These are phyloP conservation scores for Phytophthora cactorum DNA, from an alignment of 352 stramenopile genomes.

Conservation along the genomic window DNA sequence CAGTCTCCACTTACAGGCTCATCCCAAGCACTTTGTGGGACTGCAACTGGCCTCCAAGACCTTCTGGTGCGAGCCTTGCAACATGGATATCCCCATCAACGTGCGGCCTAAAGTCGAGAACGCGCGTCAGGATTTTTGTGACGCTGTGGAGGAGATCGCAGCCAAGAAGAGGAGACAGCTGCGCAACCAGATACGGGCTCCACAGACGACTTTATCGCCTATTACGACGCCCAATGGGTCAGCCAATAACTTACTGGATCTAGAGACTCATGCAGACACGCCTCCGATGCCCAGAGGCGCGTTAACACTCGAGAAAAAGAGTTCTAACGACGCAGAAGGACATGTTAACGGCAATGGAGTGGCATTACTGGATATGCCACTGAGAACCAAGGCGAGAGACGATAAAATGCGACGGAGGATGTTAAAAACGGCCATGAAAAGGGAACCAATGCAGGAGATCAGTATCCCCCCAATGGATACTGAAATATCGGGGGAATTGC, in stretches of 20 bases:
- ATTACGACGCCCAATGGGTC: conserved; percentile 35
- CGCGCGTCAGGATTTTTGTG: conserved; percentile 43
- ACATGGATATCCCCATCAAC: conserved; percentile 46
- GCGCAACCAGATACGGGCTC: conserved; percentile 21
- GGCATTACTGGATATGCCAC: conserved; percentile 38
- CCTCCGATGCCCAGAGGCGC: conserved; percentile 11
- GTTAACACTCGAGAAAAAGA: conserved; percentile 16
- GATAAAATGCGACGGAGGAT: conserved; percentile 34
- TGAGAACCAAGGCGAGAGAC: conserved; percentile 39
- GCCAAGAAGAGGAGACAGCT: conserved; percentile 54
- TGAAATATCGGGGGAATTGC: conserved; percentile 11
- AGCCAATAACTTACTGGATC: conserved; percentile 10
- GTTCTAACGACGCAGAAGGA: not conserved
- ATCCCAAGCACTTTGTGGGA: conserved; percentile 69
- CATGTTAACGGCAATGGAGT: conserved; percentile 14
- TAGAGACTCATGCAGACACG: conserved; percentile 21
- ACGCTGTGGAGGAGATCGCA: conserved; percentile 54
- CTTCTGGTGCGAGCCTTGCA: conserved; percentile 67
- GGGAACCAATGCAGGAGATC: conserved; percentile 20
- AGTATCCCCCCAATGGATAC: conserved; percentile 11
- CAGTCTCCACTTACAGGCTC: conserved; percentile 49
- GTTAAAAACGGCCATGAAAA: conserved; percentile 28
- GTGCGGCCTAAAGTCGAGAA: conserved; percentile 48
- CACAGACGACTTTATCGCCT: conserved; percentile 22
- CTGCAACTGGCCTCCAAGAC: conserved; percentile 53